Percentiles rank a stretch among this genome's conserved stretches.
Evolutionary conservation across 768 basidiomycete genomes (phyloP).

Genomic region (Hebeloma cylindrosporum): DNA sequence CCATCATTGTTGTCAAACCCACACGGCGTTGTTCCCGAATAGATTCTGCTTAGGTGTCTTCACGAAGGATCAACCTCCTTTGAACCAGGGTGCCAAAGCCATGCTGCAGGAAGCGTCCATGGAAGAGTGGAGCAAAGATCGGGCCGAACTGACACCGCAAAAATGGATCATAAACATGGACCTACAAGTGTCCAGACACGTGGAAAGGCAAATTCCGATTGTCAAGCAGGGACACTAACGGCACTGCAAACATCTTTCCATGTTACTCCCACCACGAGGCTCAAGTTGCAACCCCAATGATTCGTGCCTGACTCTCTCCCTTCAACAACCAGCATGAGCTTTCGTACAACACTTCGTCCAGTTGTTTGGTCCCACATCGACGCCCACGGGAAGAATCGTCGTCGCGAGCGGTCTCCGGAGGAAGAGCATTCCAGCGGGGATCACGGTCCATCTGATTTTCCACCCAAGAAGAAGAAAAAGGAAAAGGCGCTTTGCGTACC

Average conservation of each 20-base stretch:
- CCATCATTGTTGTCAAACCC: too few species aligned
- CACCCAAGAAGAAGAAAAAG: conserved; percentile 13
- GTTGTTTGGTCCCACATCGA: conserved; percentile 29
- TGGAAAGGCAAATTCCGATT: conserved; percentile 15
- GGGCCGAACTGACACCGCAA: background rate
- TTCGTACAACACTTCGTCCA: conserved; percentile 23
- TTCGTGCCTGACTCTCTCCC: too few species aligned
- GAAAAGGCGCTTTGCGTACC: conserved; percentile 14
- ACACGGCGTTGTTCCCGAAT: too few species aligned
- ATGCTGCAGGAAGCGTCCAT: background rate
- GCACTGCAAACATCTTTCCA: conserved; percentile 5
- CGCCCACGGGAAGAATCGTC: conserved; percentile 16
- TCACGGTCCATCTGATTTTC: conserved; percentile 8
- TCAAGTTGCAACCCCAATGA: too few species aligned
- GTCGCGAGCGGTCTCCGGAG: conserved; percentile 18
- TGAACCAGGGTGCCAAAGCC: conserved; percentile 7
- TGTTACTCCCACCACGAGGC: conserved; percentile 12
- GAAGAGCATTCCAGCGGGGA: conserved; percentile 8
- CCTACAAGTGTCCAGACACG: conserved; percentile 25
- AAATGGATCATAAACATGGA: conserved; percentile 23
- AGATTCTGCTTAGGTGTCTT: too few species aligned
- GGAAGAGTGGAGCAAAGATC: background rate
- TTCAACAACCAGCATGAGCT: conserved; percentile 14
- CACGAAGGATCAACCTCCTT: too few species aligned
- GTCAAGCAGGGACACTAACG: conserved; percentile 14